Percentiles rank a stretch among this genome's conserved stretches.
Evolutionary conservation across 2,329 filamentous ascomycete species (phyloP).

Genomic region (Apiospora pterosperma): DNA sequence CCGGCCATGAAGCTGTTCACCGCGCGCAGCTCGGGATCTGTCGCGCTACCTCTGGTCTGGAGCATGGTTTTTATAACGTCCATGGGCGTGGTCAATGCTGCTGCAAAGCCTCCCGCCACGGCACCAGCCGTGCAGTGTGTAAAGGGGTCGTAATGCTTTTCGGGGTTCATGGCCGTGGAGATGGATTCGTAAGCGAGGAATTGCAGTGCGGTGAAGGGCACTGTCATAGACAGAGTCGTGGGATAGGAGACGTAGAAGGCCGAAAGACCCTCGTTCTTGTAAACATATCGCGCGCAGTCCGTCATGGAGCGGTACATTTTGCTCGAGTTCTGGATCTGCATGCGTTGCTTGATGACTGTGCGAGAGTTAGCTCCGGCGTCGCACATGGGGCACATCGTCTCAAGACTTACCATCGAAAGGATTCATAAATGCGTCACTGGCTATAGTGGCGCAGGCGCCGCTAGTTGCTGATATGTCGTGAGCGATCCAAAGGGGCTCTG

Average conservation of each 20-base stretch:
- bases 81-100: conserved; percentile 90
- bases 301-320: conserved; percentile 79
- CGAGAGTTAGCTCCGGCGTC: neutral
- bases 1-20: conserved; percentile 80
- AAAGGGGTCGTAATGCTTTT: conserved; percentile 81
- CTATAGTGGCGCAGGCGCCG: conserved; percentile 92
- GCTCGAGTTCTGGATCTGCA: conserved; percentile 96
- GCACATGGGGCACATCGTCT: neutral
- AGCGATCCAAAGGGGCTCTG: neutral
- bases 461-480: conserved; percentile 64
- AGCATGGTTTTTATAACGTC: conserved; percentile 98
- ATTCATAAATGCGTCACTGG: conserved; percentile 98
- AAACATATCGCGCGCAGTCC: conserved; percentile 86
- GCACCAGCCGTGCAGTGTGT: conserved; percentile 93
- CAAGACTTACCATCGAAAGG: conserved; percentile 82
- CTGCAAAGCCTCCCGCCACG: conserved; percentile 87
- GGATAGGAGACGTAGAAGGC: conserved; percentile 99
- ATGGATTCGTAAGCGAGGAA: conserved; percentile 98
- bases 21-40: conserved; percentile 76
- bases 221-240: conserved; percentile 96
- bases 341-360: conserved; percentile 96
- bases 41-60: conserved; percentile 84
- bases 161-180: conserved; percentile 88
- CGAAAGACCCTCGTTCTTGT: conserved; percentile 78
- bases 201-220: conserved; percentile 94